phyloP scores from a whole-genome alignment of 2,329 filamentous ascomycete genomes.

The Paramyrothecium roridum region DNA sequence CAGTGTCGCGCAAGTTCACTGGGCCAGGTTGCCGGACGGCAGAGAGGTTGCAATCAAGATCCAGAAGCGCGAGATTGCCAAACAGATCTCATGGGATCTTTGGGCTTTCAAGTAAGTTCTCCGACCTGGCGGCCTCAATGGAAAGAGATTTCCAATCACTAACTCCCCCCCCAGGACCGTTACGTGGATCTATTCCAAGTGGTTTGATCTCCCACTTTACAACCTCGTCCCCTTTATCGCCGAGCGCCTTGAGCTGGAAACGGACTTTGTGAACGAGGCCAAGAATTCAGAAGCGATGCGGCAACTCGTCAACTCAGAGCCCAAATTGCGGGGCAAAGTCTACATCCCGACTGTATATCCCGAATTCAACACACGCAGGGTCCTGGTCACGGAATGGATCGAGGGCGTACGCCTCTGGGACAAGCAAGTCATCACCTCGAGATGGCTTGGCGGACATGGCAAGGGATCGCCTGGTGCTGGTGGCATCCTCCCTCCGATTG shows the following conservation, averaged over 20 bases:
- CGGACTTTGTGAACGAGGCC: constrained; percentile 91
- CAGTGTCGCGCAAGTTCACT: constrained; percentile 95
- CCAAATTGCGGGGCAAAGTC: constrained; percentile 72
- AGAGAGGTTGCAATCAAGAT: constrained; percentile 94
- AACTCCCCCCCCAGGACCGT: constrained; percentile 56
- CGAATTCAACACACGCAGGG: constrained; percentile 75
- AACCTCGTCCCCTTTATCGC: constrained; percentile 88
- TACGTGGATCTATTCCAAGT: constrained; percentile 75
- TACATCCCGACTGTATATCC: constrained; percentile 85
- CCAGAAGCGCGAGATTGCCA: constrained; percentile 89
- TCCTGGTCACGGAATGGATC: constrained; percentile 97
- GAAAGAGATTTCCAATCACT: constrained; percentile 3
- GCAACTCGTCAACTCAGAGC: constrained; percentile 69
- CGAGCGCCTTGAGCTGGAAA: constrained; percentile 88
- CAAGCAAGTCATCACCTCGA: constrained; percentile 71
- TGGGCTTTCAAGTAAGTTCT: constrained; percentile 83
- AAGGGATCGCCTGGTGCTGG: constrained; percentile 78
- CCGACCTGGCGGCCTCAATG: neutral
- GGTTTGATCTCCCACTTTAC: constrained; percentile 92
- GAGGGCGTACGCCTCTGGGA: constrained; percentile 93
- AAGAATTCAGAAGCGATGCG: constrained; percentile 85
- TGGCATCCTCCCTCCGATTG: constrained; percentile 51
- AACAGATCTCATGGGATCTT: constrained; percentile 90
- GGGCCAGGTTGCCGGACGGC: constrained; percentile 82
- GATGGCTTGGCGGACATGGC: constrained; percentile 76